These are phyloP conservation scores for Apiospora malaysiana DNA, from an alignment of 2,329 filamentous ascomycete genomes.

Conservation along the genomic window DNA sequence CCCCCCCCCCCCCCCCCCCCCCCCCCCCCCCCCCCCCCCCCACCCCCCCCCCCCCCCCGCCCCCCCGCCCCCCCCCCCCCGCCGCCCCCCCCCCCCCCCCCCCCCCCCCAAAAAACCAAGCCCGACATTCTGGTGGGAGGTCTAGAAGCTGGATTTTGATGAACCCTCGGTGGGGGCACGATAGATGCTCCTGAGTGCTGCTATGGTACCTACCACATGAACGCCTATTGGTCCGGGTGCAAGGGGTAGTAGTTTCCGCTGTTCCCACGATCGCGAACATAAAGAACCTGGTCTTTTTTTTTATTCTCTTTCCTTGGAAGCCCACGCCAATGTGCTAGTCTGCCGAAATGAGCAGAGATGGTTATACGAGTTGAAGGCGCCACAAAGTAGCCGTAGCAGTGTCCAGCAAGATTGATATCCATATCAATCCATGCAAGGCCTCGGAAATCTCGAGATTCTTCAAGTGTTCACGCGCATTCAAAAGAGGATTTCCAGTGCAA, in stretches of 20 bases:
- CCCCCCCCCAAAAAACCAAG: too few relatives aligned
- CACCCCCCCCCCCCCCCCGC: too few relatives aligned
- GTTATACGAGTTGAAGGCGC: slow-evolving; percentile 3
- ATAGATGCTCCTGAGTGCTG: background rate
- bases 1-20: too few relatives aligned
- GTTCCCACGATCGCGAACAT: background rate
- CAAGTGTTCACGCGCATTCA: background rate
- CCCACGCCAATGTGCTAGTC: background rate
- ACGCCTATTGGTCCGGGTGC: slow-evolving; percentile 1
- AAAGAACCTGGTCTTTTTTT: background rate
- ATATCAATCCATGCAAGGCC: background rate
- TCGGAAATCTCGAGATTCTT: background rate
- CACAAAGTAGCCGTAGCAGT: background rate
- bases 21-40: too few relatives aligned
- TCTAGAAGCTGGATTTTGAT: background rate
- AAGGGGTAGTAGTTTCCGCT: slow-evolving; percentile 1
- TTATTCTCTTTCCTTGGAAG: slow-evolving; percentile 1
- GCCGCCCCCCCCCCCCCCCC: too few relatives aligned
- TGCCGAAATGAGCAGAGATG: slow-evolving; percentile 17
- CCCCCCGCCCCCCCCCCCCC: too few relatives aligned
- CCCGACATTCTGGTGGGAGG: background rate
- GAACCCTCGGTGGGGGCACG: background rate
- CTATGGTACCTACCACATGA: background rate
- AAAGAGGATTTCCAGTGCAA: background rate
- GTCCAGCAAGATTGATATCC: background rate